Percentiles rank a stretch among this genome's conserved stretches.
Conservation (phyloP, 2,329 filamentous ascomycete species). For the Hymenoscyphus occultus region DNA sequence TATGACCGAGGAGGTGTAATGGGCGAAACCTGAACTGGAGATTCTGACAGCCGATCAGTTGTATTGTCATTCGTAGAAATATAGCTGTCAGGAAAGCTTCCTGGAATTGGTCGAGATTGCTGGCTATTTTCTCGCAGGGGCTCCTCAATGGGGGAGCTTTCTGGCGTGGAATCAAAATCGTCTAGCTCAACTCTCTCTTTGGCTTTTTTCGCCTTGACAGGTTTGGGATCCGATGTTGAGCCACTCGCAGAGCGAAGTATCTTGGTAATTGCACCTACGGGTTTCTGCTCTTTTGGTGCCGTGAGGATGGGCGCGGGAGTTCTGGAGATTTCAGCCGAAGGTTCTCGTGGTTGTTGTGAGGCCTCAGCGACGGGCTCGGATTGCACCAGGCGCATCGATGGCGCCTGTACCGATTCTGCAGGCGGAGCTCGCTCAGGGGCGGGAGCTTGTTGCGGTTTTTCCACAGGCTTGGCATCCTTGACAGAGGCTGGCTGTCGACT, state of each 20-base stretch:
- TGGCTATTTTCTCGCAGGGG: conserved; percentile 24
- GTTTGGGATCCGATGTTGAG: conserved; percentile 47
- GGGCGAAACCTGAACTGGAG: conserved; percentile 64
- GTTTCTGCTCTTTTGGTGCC: conserved; percentile 43
- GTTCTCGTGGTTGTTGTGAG: conserved; percentile 33
- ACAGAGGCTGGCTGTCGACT: conserved; percentile 24
- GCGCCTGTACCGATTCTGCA: conserved; percentile 28
- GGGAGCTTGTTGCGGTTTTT: conserved; percentile 26
- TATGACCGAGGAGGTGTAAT: conserved; percentile 47
- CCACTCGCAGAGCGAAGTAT: conserved; percentile 41
- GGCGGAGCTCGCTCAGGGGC: conserved; percentile 30
- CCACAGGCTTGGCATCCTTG: conserved; percentile 26
- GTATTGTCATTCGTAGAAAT: conserved; percentile 33
- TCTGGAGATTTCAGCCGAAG: conserved; percentile 39
- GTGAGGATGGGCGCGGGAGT: conserved; percentile 38
- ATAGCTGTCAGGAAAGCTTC: conserved; percentile 37
- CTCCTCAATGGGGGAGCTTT: conserved; percentile 38
- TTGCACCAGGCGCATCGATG: conserved; percentile 35
- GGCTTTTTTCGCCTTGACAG: conserved; percentile 55
- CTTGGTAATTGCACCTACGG: conserved; percentile 41
- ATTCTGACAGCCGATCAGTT: conserved; percentile 59
- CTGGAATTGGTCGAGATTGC: conserved; percentile 34
- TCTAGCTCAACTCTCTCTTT: conserved; percentile 66
- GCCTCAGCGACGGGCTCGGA: conserved; percentile 26
- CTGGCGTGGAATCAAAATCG: conserved; percentile 57